Evolutionary conservation across 768 basidiomycete genomes (phyloP).

Genomic region (Tylopilus subfusipes): DNA sequence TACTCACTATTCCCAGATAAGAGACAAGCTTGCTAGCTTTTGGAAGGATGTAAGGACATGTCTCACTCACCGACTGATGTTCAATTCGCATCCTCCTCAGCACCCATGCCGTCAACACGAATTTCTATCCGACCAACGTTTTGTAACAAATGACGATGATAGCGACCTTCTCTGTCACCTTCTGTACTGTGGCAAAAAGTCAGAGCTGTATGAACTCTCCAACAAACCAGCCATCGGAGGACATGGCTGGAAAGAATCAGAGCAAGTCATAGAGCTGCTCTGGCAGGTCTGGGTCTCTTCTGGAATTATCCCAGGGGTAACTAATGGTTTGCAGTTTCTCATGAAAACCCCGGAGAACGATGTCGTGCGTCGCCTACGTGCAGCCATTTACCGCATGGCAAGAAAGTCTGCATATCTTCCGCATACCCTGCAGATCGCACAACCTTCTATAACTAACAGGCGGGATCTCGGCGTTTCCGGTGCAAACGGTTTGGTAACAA

Average conservation of each 20-base stretch:
- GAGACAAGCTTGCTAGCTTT: conserved; percentile 6
- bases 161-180: conserved; percentile 17
- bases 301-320: background rate
- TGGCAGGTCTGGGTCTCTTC: conserved; percentile 18
- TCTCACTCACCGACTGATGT: background rate
- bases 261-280: conserved; percentile 22
- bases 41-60: conserved; percentile 7
- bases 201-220: conserved; percentile 13
- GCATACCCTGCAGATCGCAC: conserved; percentile 10
- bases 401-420: conserved; percentile 29
- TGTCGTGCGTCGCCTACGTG: conserved; percentile 12
- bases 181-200: conserved; percentile 16
- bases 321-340: conserved; percentile 13
- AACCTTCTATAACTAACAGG: background rate
- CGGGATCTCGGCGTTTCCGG: conserved; percentile 4
- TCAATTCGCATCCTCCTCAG: conserved; percentile 8
- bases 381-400: conserved; percentile 27
- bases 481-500: conserved; percentile 21
- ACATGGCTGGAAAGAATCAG: conserved; percentile 9
- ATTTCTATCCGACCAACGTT: background rate
- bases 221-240: background rate
- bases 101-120: conserved; percentile 12
- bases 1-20: conserved; percentile 14
- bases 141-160: conserved; percentile 12
- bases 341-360: background rate